These are phyloP conservation scores for Volvox reticuliferus DNA, from an alignment of 139 green algal species.

Conservation along the genomic window DNA sequence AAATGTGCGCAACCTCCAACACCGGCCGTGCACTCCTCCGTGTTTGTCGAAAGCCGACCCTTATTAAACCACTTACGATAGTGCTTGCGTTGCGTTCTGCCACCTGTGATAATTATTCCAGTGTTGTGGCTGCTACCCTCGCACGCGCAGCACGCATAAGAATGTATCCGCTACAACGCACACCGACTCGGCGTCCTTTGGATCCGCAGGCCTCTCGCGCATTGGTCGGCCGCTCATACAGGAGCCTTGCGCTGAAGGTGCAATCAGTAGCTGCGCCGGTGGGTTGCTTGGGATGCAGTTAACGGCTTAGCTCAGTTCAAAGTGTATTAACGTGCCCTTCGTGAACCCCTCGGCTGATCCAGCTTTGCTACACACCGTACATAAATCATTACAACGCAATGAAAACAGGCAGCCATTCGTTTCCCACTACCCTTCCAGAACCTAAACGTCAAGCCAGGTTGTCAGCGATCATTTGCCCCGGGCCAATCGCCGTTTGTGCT, in stretches of 20 bases:
- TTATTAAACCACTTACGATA: neutral
- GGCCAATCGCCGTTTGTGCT: too few relatives aligned
- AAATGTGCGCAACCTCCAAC: neutral
- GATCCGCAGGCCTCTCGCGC: neutral
- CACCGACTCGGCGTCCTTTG: neutral
- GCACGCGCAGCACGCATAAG: neutral
- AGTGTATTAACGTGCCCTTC: too few relatives aligned
- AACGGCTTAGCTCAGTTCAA: too few relatives aligned
- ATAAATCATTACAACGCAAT: too few relatives aligned
- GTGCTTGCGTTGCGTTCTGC: neutral
- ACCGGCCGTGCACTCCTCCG: neutral
- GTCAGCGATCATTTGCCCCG: too few relatives aligned
- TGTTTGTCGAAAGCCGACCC: neutral
- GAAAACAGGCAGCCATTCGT: too few relatives aligned
- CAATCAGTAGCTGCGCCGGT: slow-evolving; percentile 25
- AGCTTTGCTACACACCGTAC: too few relatives aligned
- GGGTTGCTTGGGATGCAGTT: too few relatives aligned
- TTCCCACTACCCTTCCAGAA: too few relatives aligned
- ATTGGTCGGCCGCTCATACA: neutral
- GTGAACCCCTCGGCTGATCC: too few relatives aligned
- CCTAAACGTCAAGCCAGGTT: too few relatives aligned
- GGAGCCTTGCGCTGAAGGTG: neutral
- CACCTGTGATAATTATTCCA: neutral
- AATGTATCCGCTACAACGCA: neutral
- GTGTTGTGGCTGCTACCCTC: neutral